These are phyloP conservation scores for Lactarius hatsudake DNA, from an alignment of 768 basidiomycete genomes.

Conservation along the genomic window DNA sequence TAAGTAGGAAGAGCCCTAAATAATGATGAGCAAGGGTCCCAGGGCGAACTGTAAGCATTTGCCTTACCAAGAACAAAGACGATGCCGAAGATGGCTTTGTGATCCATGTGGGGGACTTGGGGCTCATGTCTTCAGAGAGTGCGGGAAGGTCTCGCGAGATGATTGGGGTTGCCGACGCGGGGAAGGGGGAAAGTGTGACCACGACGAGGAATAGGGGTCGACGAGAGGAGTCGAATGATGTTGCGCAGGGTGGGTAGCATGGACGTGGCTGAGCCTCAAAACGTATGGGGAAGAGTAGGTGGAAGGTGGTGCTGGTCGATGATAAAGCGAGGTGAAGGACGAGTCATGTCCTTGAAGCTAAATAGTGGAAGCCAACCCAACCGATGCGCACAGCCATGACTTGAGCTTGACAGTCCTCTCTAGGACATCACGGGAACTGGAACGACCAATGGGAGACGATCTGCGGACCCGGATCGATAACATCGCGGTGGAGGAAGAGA, in stretches of 20 bases:
- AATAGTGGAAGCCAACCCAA: not conserved
- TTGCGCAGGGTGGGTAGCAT: not conserved
- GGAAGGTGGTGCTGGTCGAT: not conserved
- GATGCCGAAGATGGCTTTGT: not conserved
- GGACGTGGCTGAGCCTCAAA: not conserved
- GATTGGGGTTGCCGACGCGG: not conserved
- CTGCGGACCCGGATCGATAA: too few relatives aligned
- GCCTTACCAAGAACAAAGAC: not conserved
- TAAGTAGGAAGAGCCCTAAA: not conserved
- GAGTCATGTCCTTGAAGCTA: not conserved
- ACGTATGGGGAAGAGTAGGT: not conserved
- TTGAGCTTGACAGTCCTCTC: too few relatives aligned
- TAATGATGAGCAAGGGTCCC: not conserved
- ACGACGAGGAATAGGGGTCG: not conserved
- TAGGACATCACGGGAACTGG: too few relatives aligned
- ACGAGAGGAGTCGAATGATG: not conserved
- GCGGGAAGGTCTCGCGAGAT: too few relatives aligned
- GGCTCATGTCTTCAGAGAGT: not conserved
- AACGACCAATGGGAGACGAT: too few relatives aligned
- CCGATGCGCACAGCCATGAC: too few relatives aligned
- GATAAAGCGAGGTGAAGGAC: not conserved
- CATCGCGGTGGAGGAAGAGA: too few relatives aligned
- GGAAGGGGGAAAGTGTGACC: not conserved
- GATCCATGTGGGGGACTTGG: not conserved
- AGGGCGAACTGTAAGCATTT: not conserved